Base-by-base conservation (phyloP, 23 red algal species). In the Gracilaria caudata region DNA sequence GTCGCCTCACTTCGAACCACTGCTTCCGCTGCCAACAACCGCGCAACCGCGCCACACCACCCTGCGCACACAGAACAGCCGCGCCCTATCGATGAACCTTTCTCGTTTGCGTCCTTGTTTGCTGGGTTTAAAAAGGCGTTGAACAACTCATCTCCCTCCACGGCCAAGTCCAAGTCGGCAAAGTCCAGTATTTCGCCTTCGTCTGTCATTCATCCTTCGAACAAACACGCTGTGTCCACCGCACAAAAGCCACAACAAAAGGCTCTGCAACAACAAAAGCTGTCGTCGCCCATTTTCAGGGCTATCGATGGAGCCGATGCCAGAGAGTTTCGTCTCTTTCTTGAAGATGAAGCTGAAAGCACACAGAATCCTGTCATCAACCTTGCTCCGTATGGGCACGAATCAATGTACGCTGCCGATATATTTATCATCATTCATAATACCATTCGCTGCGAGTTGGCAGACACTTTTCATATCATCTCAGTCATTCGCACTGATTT, bases 271-370 rank as follows among this genome's bases (percentile, higher is more conserved):
- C 1, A 4, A 24, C 25, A 24, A 30, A 3, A 66, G 61, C 61
- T 66, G 30, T 66, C 70, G 9, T 40, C 24, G 11, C 61, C 64
- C 39, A 37, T 86, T 19, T 86, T 86, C 25, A 30, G 61, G 0
- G 51, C 61, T 25, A 86, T 71, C 38, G 82, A 86, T 32, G 82
- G 82, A 16, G 82, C 61, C 7, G 82, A 86, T 39, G 82, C 82
- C 1, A 19, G 82, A 35, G 82, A 86, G 82, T 86, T 86, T 58
- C 82, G 66, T 24, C 60, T 47, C 33, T 86, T 86, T 58, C 66
- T 86, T 13, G 43, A 73, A 12, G 82, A 86, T 30, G 58, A 73
- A 36, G 82, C 17, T 7, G 29, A 11, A 5, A 45, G 40, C 23
- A 16, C 23, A 59, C 29, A 11, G 20, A 30, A 30, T 10, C 82